Conservation (phyloP, 768 basidiomycete genomes). For the Piloderma croceum region DNA sequence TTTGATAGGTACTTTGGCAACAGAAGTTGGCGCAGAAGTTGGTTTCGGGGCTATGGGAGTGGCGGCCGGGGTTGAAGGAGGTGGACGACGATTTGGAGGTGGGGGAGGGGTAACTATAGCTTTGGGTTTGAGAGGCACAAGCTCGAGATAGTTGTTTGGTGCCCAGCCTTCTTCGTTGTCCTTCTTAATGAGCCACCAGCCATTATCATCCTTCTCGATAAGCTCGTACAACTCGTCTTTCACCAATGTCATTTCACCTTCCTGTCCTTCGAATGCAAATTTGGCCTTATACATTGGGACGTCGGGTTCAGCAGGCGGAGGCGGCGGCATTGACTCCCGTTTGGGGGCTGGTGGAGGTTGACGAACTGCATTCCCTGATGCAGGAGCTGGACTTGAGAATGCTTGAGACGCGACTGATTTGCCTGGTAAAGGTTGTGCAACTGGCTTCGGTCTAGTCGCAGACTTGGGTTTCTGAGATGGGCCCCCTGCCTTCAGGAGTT, state of each 20-base stretch:
- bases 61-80: conserved; percentile 38
- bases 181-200: conserved; percentile 97
- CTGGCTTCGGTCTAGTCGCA: conserved; percentile 42
- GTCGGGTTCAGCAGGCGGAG: conserved; percentile 54
- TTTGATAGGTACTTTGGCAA: conserved; percentile 26
- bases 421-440: conserved; percentile 60
- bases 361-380: conserved; percentile 34
- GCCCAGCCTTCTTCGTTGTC: conserved; percentile 86
- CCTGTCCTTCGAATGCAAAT: conserved; percentile 89
- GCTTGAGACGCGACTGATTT: conserved; percentile 38
- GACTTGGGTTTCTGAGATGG: conserved; percentile 56
- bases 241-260: conserved; percentile 82
- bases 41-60: conserved; percentile 32
- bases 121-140: conserved; percentile 61
- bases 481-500: conserved; percentile 71
- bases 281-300: conserved; percentile 80
- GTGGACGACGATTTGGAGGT: conserved; percentile 47
- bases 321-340: conserved; percentile 46
- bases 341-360: conserved; percentile 39
- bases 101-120: conserved; percentile 66
- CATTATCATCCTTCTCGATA: conserved; percentile 88
- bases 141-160: conserved; percentile 88
- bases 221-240: conserved; percentile 94
- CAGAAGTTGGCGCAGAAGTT: conserved; percentile 25
- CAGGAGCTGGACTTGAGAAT: conserved; percentile 29